Evolutionary conservation across 2,329 filamentous ascomycete species (phyloP).

Genomic region (Ceratocystis cacaofunesta): DNA sequence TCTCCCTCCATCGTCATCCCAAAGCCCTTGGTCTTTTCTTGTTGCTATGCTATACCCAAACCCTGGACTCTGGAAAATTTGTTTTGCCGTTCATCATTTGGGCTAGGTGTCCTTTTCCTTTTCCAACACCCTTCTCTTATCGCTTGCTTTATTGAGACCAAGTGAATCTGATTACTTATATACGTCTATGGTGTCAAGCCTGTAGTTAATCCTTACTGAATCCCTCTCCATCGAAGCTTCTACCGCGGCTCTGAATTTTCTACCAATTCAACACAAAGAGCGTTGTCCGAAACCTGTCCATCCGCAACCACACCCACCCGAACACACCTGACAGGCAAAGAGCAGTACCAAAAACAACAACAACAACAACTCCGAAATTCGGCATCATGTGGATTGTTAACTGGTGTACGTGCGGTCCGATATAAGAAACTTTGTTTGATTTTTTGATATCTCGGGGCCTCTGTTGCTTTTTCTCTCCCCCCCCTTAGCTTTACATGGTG

Average conservation of each 20-base stretch:
- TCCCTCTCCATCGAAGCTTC: background rate
- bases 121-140: background rate
- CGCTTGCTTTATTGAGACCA: background rate
- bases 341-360: background rate
- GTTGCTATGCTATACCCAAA: background rate
- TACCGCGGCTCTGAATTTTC: slow-evolving; percentile 10
- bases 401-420: slow-evolving; percentile 57
- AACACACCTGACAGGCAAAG: too few relatives aligned
- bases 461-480: background rate
- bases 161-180: slow-evolving; percentile 6
- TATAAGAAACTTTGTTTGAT: background rate
- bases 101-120: slow-evolving; percentile 4
- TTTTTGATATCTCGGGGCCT: background rate
- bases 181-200: background rate
- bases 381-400: slow-evolving; percentile 78
- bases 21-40: background rate
- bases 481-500: background rate
- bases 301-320: slow-evolving; percentile 2
- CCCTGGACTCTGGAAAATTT: background rate
- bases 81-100: background rate
- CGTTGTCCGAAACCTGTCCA: slow-evolving; percentile 12
- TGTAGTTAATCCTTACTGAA: background rate
- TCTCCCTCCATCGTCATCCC: background rate
- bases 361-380: slow-evolving; percentile 15
- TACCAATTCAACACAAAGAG: slow-evolving; percentile 16